Conservation (phyloP, 257 asterid species). For the Solanum pennellii region DNA sequence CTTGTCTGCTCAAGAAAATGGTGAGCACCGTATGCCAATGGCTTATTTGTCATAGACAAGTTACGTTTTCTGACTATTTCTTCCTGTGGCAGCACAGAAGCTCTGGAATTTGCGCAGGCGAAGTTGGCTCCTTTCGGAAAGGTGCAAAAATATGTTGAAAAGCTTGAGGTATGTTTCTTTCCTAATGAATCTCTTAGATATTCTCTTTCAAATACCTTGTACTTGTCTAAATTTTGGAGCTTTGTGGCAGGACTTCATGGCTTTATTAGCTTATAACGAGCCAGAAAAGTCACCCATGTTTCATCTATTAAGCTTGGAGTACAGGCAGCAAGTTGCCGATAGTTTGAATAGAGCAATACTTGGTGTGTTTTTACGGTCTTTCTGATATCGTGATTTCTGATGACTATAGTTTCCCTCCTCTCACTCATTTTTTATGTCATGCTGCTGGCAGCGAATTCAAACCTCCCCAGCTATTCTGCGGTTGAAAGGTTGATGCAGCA, state of each 20-base stretch:
- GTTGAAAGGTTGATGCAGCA: conserved; percentile 83
- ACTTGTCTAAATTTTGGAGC: not conserved
- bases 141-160: conserved; percentile 58
- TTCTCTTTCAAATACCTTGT: not conserved
- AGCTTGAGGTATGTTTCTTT: conserved; percentile 54
- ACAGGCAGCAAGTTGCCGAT: conserved; percentile 74
- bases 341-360: conserved; percentile 78
- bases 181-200: not conserved
- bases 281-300: conserved; percentile 93
- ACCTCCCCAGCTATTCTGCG: conserved; percentile 61
- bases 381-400: not conserved
- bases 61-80: not conserved
- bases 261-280: conserved; percentile 84
- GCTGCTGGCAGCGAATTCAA: conserved; percentile 45
- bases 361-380: conserved; percentile 24
- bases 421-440: not conserved
- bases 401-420: not conserved
- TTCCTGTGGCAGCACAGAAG: conserved; percentile 72
- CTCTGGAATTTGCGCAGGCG: conserved; percentile 72
- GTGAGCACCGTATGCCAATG: conserved; percentile 29
- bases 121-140: conserved; percentile 72
- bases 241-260: conserved; percentile 62
- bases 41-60: not conserved
- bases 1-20: conserved; percentile 60
- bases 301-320: conserved; percentile 68